Conservation (phyloP, 192 early-diverging fungal genomes). For the Coemansia sp. region DNA sequence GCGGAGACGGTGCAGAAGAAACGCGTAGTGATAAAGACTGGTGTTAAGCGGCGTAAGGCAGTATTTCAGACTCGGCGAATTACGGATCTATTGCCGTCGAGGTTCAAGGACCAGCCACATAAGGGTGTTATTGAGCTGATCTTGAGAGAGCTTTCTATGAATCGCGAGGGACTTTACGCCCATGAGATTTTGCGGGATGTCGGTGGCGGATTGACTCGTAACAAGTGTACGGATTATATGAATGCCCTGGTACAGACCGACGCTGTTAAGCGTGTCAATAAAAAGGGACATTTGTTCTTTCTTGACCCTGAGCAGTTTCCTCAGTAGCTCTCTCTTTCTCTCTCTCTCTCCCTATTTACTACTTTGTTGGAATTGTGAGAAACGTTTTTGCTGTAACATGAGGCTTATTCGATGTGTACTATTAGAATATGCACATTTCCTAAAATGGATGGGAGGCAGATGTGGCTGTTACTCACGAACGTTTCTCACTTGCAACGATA, state of each 20-base stretch:
- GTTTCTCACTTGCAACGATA: background rate
- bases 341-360: background rate
- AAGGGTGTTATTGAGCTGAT: constrained; percentile 44
- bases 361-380: background rate
- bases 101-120: constrained; percentile 45
- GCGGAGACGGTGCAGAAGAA: constrained; percentile 21
- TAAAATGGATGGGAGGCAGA: background rate
- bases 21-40: constrained; percentile 39
- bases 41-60: constrained; percentile 29
- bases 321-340: constrained; percentile 6
- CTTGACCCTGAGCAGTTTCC: constrained; percentile 48
- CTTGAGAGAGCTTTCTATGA: constrained; percentile 45
- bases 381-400: background rate
- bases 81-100: constrained; percentile 33
- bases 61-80: constrained; percentile 43
- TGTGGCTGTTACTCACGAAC: background rate
- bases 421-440: background rate
- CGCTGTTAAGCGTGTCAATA: constrained; percentile 35
- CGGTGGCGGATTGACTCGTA: constrained; percentile 31
- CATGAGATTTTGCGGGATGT: constrained; percentile 46
- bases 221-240: constrained; percentile 48
- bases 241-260: constrained; percentile 43
- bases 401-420: background rate
- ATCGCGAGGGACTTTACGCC: constrained; percentile 46
- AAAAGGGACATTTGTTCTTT: constrained; percentile 52